Evolutionary conservation across 1,139 yeast species (phyloP).

Genomic region (Arxiozyma heterogenica): DNA sequence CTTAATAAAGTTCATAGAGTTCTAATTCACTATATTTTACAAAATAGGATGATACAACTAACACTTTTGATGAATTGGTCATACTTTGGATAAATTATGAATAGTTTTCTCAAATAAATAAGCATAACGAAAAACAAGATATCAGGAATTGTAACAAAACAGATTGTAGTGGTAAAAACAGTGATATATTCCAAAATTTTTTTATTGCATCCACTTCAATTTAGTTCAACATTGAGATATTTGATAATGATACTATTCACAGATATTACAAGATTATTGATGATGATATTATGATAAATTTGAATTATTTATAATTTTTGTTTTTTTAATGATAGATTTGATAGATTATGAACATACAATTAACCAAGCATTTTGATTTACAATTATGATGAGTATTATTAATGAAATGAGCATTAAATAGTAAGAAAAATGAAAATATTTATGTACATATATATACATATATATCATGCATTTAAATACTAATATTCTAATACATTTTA

Average conservation of each 20-base stretch:
- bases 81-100: conserved; percentile 8
- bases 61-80: conserved; percentile 8
- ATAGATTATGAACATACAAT: neutral
- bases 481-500: neutral
- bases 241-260: neutral
- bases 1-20: conserved; percentile 10
- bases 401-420: neutral
- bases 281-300: neutral
- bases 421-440: no score
- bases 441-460: neutral
- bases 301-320: no score
- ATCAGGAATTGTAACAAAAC: neutral
- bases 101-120: conserved; percentile 7
- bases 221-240: no score
- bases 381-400: no score
- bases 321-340: neutral
- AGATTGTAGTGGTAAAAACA: neutral
- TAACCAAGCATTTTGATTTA: neutral
- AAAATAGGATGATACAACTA: neutral
- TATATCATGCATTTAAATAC: neutral
- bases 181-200: neutral
- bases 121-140: conserved; percentile 5
- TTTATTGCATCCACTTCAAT: no score
- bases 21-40: neutral
- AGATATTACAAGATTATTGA: neutral